Conservation (phyloP, 2,329 filamentous ascomycete genomes). For the Trichoderma endophyticum region DNA sequence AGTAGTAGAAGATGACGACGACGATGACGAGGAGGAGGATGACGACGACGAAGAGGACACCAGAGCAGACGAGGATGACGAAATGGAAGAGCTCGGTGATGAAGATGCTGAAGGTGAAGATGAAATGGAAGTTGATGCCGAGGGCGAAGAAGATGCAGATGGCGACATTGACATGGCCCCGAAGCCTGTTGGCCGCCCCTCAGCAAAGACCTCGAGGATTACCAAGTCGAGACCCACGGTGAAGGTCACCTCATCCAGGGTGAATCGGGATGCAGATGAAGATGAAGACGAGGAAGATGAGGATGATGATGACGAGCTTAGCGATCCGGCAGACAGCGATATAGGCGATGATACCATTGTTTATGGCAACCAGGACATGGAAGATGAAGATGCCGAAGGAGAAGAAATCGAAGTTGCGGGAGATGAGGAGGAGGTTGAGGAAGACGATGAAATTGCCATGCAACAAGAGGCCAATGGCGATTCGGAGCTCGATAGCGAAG, state of each 20-base stretch:
- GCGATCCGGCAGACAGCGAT: constrained; percentile 52
- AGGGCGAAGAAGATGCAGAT: constrained; percentile 45
- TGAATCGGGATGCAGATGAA: constrained; percentile 37
- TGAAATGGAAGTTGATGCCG: constrained; percentile 46
- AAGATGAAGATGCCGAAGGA: constrained; percentile 47
- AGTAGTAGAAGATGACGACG: constrained; percentile 41
- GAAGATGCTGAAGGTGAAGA: constrained; percentile 41
- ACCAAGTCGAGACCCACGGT: constrained; percentile 35
- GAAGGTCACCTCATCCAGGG: constrained; percentile 33
- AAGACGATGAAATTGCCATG: constrained; percentile 37
- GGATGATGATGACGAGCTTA: constrained; percentile 55
- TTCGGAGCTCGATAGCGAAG: constrained; percentile 27
- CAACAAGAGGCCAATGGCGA: constrained; percentile 24
- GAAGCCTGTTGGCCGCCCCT: constrained; percentile 35
- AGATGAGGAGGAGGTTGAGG: constrained; percentile 43
- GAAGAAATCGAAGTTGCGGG: constrained; percentile 43
- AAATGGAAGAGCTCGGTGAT: constrained; percentile 37
- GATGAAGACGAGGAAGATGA: constrained; percentile 51
- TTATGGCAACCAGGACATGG: constrained; percentile 45
- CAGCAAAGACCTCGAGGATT: constrained; percentile 40
- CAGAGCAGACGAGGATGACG: constrained; percentile 35
- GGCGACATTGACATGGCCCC: constrained; percentile 47
- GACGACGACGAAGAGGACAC: constrained; percentile 39
- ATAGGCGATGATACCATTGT: constrained; percentile 37
- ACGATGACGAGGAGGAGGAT: constrained; percentile 42